A percentile compares a stretch with the other conserved stretches of the same genome.
Conservation (phyloP, 768 basidiomycete species). For the Lactarius pseudohatsudake region DNA sequence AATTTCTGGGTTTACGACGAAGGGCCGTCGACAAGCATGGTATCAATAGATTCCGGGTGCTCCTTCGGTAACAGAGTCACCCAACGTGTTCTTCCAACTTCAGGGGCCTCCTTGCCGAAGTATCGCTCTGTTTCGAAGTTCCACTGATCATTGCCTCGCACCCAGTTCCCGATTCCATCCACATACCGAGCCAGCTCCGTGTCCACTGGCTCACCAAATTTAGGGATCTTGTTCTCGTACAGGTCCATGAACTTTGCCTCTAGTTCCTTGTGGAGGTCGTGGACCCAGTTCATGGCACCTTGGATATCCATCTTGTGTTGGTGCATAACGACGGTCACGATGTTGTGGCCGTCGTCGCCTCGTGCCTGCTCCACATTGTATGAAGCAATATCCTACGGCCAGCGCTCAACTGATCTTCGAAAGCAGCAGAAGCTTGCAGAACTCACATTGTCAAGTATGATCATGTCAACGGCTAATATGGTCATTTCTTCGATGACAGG, state of each 20-base stretch:
- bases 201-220: conserved; percentile 39
- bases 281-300: conserved; percentile 38
- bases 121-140: conserved; percentile 36
- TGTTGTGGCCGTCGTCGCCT: conserved; percentile 40
- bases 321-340: conserved; percentile 45
- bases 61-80: neutral
- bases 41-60: neutral
- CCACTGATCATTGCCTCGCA: conserved; percentile 42
- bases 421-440: neutral
- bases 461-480: neutral
- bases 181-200: conserved; percentile 38
- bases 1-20: neutral
- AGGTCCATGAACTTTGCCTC: conserved; percentile 34
- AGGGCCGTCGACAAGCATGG: neutral
- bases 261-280: conserved; percentile 32
- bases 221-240: conserved; percentile 35
- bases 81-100: neutral
- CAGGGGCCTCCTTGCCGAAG: neutral
- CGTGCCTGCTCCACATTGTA: conserved; percentile 36
- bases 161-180: conserved; percentile 44
- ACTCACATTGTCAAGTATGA: conserved; percentile 8
- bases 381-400: conserved; percentile 32
- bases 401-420: neutral
- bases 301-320: conserved; percentile 36
- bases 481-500: conserved; percentile 6